Conservation (phyloP, 1,284 basidiomycete genomes). For the Sanguinoderma infundibulare region DNA sequence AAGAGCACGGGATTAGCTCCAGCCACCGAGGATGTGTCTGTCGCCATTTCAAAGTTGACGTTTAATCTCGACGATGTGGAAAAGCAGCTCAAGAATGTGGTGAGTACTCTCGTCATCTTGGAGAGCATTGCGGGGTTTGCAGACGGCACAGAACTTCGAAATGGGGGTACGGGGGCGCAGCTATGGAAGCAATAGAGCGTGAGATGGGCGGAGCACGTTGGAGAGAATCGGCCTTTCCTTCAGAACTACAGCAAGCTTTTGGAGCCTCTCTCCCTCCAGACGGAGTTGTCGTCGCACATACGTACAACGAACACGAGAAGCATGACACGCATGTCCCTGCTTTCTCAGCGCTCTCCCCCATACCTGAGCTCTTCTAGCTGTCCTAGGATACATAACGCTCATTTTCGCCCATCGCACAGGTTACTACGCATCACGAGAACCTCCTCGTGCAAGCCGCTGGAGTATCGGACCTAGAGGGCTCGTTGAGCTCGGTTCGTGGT, state of each 20-base stretch:
- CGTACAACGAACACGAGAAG: neutral
- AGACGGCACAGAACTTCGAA: neutral
- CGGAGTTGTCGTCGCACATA: too few species aligned
- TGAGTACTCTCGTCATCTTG: constrained; percentile 42
- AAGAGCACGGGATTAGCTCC: constrained; percentile 53
- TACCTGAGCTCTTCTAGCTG: neutral
- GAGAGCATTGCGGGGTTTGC: neutral
- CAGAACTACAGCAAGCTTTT: too few species aligned
- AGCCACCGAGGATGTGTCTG: constrained; percentile 84
- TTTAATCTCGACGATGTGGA: constrained; percentile 88
- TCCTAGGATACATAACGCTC: neutral
- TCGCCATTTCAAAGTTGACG: constrained; percentile 84
- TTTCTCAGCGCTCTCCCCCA: neutral
- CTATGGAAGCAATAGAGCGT: too few species aligned
- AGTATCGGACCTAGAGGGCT: constrained; percentile 65
- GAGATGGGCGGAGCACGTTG: too few species aligned
- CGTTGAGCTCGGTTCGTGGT: constrained; percentile 62
- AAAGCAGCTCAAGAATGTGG: constrained; percentile 84
- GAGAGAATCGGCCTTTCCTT: too few species aligned
- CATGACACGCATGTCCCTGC: neutral
- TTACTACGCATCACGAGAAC: constrained; percentile 74
- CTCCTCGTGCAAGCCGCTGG: constrained; percentile 74
- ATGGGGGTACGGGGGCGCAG: too few species aligned
- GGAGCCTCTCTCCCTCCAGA: too few species aligned
- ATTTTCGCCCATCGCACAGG: constrained; percentile 40